Base-by-base conservation (phyloP, 2,329 filamentous ascomycete species). In the Colletotrichum brevisporum region DNA sequence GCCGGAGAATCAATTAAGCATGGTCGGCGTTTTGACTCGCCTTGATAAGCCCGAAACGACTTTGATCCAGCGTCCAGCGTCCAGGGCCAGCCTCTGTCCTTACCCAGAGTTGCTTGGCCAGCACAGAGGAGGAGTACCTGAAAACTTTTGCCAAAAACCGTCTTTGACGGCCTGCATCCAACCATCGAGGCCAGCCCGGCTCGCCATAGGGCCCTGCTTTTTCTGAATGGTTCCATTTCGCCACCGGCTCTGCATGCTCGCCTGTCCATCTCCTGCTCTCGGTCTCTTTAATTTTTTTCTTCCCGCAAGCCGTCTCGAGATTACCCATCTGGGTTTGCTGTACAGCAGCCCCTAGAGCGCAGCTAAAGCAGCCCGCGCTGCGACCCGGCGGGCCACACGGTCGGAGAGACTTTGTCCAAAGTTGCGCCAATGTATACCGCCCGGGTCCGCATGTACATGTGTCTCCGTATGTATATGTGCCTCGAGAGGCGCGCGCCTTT, bases 151-250 rank as follows among this genome's bases (percentile, higher is more conserved):
- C n/a, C n/a, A n/a, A n/a, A n/a, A 31, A 16, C 41, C 43, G 43
- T 56, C 21, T 48, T 45, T 41, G 47, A 45, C 50, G 24, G 36
- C 45, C 48, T 43, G 47, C 31, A 54, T 53, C 39, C 58, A 51
- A 50, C 48, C 58, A 47, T 60, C 52, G 26, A 57, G 59, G 48
- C 36, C 16, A 67, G 47, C n/a, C 47, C 59, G 53, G 52, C 27
- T 45, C 65, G 47, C 53, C 53, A 79, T 75, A 82, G 79, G 79
- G 77, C 41, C 43, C 56, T 51, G 74, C 74, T 76, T n/a, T 43
- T 55, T 67, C 76, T 76, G 73, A 74, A 73, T 75, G 78, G 79
- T 79, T 79, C 76, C 78, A 78, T 82, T 81, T 83, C 78, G 58
- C 58, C 58, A 61, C 58, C 56, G 56, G 56, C 56, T 77, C 76